Percentiles rank a stretch among this genome's conserved stretches.
phyloP scores from a whole-genome alignment of 2,329 filamentous ascomycete species.

The Gliomastix tumulicola region DNA sequence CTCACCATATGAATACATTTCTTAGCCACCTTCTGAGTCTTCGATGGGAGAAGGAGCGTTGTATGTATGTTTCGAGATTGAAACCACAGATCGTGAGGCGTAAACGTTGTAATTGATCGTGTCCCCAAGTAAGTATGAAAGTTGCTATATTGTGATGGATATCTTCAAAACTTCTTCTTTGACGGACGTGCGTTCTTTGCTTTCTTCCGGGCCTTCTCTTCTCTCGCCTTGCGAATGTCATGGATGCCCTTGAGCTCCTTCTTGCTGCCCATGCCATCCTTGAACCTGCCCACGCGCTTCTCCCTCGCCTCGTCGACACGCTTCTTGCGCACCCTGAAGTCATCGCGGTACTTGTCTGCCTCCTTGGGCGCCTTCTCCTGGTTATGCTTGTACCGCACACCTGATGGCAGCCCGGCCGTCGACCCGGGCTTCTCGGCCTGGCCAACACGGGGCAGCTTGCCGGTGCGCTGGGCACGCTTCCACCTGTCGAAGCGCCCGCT shows the following conservation, averaged over 20 bases:
- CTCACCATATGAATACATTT: too few species aligned
- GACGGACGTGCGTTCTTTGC: conserved; percentile 84
- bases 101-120: too few species aligned
- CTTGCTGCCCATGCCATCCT: conserved; percentile 65
- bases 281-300: conserved; percentile 69
- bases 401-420: conserved; percentile 10
- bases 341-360: conserved; percentile 85
- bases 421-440: conserved; percentile 57
- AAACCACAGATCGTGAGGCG: not conserved
- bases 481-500: conserved; percentile 90
- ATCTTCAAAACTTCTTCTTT: conserved; percentile 43
- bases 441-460: conserved; percentile 71
- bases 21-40: too few species aligned
- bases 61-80: not conserved
- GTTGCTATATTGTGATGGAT: too few species aligned
- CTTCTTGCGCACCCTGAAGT: conserved; percentile 88
- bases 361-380: conserved; percentile 84
- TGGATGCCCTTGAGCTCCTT: conserved; percentile 74
- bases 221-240: conserved; percentile 78
- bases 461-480: conserved; percentile 79
- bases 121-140: too few species aligned
- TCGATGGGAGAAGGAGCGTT: too few species aligned
- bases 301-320: conserved; percentile 81
- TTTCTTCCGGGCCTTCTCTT: conserved; percentile 65
- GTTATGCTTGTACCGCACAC: conserved; percentile 71